phyloP scores from a whole-genome alignment of 1,284 basidiomycete genomes.

The Ustilago curta region DNA sequence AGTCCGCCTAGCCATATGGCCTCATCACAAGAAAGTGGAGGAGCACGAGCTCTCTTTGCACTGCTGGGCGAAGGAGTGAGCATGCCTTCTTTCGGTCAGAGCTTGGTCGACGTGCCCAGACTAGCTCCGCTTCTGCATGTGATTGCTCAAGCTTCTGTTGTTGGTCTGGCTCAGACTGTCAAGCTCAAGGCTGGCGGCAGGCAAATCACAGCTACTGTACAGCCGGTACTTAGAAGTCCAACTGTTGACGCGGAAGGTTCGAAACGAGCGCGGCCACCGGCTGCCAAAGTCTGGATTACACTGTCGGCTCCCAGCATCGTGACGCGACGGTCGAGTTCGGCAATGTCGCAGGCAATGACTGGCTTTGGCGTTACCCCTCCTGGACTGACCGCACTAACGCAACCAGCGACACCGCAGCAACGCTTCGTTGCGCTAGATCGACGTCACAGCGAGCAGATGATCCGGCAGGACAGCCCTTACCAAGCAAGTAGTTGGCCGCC shows the following conservation, averaged over 20 bases:
- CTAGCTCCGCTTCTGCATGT: slow-evolving; percentile 30
- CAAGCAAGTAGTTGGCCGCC: background rate
- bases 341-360: background rate
- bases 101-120: slow-evolving; percentile 22
- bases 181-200: slow-evolving; percentile 4
- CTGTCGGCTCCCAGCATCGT: background rate
- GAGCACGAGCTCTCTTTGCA: slow-evolving; percentile 6
- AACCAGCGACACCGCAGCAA: background rate
- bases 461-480: background rate
- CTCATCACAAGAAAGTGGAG: background rate
- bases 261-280: background rate
- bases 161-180: slow-evolving; percentile 24
- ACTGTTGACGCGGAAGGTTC: background rate
- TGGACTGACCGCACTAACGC: background rate
- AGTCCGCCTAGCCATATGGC: background rate
- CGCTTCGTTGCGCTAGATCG: background rate
- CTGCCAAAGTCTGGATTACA: slow-evolving; percentile 32
- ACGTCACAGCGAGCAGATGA: slow-evolving; percentile 2
- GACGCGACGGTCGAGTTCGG: background rate
- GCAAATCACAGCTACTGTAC: slow-evolving; percentile 17
- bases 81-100: slow-evolving; percentile 16
- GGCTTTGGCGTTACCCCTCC: background rate
- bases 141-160: slow-evolving; percentile 27
- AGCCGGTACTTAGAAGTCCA: slow-evolving; percentile 20
- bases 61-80: slow-evolving; percentile 11